Base-by-base conservation (phyloP, 2,329 filamentous ascomycete species). In the Aspergillus phoenicis region DNA sequence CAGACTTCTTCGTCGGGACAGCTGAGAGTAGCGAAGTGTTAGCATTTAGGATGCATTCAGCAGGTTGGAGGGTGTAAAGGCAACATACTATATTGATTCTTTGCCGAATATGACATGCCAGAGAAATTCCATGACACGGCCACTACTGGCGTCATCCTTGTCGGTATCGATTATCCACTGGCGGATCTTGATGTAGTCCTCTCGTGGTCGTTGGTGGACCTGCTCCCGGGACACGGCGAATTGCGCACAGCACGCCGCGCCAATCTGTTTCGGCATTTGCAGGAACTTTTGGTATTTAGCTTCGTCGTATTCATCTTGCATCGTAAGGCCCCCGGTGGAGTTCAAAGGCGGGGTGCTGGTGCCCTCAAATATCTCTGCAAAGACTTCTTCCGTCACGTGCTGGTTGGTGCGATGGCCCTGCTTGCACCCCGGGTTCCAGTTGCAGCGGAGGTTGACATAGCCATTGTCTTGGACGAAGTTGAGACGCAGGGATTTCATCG, bases 241-340 rank as follows among this genome's bases (percentile, higher is more conserved):
- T 71, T 89, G 87, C 17, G 86, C 85, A 72, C 87, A 89, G 70
- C 87, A 89, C n/a, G 85, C 80, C 4, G 83, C 82, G 2, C 81
- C 85, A 8, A 88, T 79, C 10, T 80, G 68, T 0, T 77, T 70
- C 0, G 85, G 84, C 4, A 85, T 77, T n/a, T 72, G 68, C 4
- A 78, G 62, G 11, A 66, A 71, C 15, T 68, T 71, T 47, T 74
- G 72, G 11, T 38, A 54, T 43, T 30, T 49, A 13, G 38, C 57
- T 36, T 10, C 20, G 22, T 20, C 8, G 30, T 4, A 8, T 15
- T 10, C 11, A 26, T 43, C 36, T 38, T 30, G 10, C 24, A 38
- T 39, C 4, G 36, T 10, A 1, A 62, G 58, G 33, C 24, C 24
- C 2, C 51, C 49, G 8, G 71, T 73, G 7, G 62, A 57, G 54